Base-by-base conservation (phyloP, 257 asterid species). In the Solanum clarkiae region DNA sequence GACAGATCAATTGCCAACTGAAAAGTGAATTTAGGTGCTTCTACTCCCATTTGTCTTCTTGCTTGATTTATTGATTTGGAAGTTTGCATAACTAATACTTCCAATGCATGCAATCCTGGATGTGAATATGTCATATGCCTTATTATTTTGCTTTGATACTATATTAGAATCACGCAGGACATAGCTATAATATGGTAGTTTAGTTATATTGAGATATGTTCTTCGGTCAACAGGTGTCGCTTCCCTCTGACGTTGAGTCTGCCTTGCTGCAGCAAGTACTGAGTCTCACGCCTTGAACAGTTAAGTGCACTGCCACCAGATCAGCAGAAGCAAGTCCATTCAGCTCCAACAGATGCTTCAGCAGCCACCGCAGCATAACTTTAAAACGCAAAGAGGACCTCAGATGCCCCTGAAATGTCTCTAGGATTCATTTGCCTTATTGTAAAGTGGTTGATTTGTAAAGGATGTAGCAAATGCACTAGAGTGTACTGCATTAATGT, bases 261-360 rank as follows among this genome's bases (percentile, higher is more conserved):
- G 84, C 93, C 15, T 84, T 95, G 84, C 92, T 95, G 80, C 93
- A 95, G 85, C 98, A 95, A 89, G 92, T 95, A 86, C 81, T 94
- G 88, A 91, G 85, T 85, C 92, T 95, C 62, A 93, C 98, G 6
- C 94, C 95, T 0, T 0, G 98, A 95, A 83, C 98, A 92, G 89
- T 87, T 95, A 87, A 90, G 92, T 85, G 87, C 94, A 60, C 88
- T 95, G 85, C 95, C 99, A 20, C 93, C 95, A 24, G 99, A 95
- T 81, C 98, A 95, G 91, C 98, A 89, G 69, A 94, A 90, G 86
- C 94, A 94, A 89, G 94, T 95, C 54, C 54, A 91, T 93, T 89
- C 96, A 93, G 87, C 97, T 94, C 69, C 98, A 95, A 89, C 92
- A 92, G 93, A 91, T 93, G 97, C 98, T 94, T 83, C 91, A 96